Evolutionary conservation across 2,329 filamentous ascomycete genomes (phyloP), one percentile per base, ranked within the genome.

Genomic region (Chrysoporthe austroafricana): DNA sequence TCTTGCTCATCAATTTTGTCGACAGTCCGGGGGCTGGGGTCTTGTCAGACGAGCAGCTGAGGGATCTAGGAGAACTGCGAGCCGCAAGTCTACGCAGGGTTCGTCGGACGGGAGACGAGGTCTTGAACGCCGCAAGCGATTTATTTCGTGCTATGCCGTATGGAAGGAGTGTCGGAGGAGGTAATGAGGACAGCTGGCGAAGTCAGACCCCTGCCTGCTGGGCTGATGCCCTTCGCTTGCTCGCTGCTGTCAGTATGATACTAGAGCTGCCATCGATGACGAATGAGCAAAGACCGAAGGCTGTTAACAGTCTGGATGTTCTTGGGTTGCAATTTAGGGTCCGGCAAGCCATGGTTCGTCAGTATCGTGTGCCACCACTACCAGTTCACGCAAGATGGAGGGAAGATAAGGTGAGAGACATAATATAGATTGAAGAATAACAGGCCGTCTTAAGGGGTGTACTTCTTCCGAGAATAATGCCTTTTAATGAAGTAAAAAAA

Each of bases 61-160:
- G 36, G 4, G 4, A 11, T 1, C 36, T 59, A 16, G 18, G n/a
- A 43, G 57, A 21, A 3, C 34, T 42, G 36, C 57, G 57, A 43
- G 57, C 39, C 11, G 34, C 36, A 18, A 59, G 57, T 13, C 39
- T 59, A 18, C 57, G 57, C 57, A 59, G 21, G 39, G 36, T 43
- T 0, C 57, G 57, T 43, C 39, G 36, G 57, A 26, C n/a, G 8
- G 57, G 57, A 59, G 34, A 59, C 18, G 57, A 59, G 57, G 34
- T 59, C 6, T n/a, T 59, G 57, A 59, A 26, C n/a, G 39, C 57
- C n/a, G 57, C 18, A 6, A 39, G 57, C 11, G 39, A 43, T 11
- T 16, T 59, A 3, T 59, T 59, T n/a, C 7, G 43, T 43, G 57
- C 57, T 43, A 59, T 59, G 57, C 34, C 57, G 11, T 8, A 59